Percentiles rank a stretch among this genome's conserved stretches.
Conservation (phyloP, 108 stramenopile species). For the Fragilaria radians region DNA sequence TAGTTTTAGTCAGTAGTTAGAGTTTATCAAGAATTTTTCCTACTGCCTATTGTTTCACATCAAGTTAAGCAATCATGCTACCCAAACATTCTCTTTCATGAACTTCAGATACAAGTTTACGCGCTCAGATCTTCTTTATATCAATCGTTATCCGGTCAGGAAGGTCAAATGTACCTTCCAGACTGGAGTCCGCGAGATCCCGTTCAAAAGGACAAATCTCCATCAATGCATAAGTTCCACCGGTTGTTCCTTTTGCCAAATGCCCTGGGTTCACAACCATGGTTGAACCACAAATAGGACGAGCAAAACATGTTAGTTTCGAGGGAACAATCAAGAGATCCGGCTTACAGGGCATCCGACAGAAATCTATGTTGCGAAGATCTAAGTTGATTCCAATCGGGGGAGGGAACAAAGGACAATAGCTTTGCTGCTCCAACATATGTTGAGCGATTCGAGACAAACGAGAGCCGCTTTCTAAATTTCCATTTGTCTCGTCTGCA, state of each 20-base stretch:
- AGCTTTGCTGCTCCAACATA: slow-evolving; percentile 87
- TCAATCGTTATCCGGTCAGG: slow-evolving; percentile 67
- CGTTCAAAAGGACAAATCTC: slow-evolving; percentile 68
- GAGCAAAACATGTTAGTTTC: slow-evolving; percentile 79
- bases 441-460: slow-evolving; percentile 86
- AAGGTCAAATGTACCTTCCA: slow-evolving; percentile 32
- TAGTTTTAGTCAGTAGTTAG: no score
- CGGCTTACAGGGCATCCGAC: slow-evolving; percentile 76
- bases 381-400: slow-evolving; percentile 70
- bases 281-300: slow-evolving; percentile 43
- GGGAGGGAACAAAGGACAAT: slow-evolving; percentile 91
- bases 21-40: no score
- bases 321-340: slow-evolving; percentile 92
- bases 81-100: no score
- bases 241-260: slow-evolving; percentile 74
- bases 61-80: no score
- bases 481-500: slow-evolving; percentile 73
- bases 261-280: slow-evolving; percentile 86
- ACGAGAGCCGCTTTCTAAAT: slow-evolving; percentile 55
- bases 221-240: slow-evolving; percentile 89
- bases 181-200: slow-evolving; percentile 46
- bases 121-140: slow-evolving; percentile 55
- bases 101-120: no score
- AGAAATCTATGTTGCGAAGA: slow-evolving; percentile 59
- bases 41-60: no score